Conservation (phyloP, 179 eudicot genomes). For the Beta lomatogona region DNA sequence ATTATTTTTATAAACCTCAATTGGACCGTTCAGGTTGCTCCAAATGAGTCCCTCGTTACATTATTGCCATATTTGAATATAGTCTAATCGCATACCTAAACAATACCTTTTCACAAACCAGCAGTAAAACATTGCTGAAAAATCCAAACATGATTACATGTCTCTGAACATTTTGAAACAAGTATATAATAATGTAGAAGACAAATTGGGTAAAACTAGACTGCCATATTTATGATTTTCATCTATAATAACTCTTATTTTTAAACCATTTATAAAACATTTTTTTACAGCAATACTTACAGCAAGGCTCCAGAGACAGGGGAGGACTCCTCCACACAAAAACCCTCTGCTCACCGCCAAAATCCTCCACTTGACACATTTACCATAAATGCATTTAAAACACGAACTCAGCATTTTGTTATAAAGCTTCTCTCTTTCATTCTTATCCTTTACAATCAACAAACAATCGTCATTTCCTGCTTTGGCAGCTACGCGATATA, state of each 20-base stretch:
- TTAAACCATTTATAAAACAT: constrained; percentile 6
- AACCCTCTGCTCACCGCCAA: constrained; percentile 14
- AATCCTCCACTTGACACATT: constrained; percentile 11
- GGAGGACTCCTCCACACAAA: not conserved
- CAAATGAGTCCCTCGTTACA: too few species aligned
- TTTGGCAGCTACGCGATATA: not conserved
- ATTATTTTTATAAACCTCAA: too few species aligned
- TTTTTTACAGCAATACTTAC: constrained; percentile 22
- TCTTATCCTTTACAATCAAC: not conserved
- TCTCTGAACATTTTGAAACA: too few species aligned
- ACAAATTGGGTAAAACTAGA: not conserved
- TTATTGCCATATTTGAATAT: too few species aligned
- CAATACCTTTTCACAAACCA: too few species aligned
- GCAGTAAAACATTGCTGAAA: too few species aligned
- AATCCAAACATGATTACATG: too few species aligned
- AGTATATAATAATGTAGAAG: too few species aligned
- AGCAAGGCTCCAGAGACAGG: constrained; percentile 1
- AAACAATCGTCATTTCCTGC: not conserved
- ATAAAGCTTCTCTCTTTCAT: constrained; percentile 1
- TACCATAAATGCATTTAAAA: not conserved
- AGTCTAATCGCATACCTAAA: too few species aligned
- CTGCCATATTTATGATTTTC: not conserved
- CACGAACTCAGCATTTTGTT: not conserved
- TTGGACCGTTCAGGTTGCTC: too few species aligned
- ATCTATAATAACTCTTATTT: constrained; percentile 6